A percentile compares a stretch with the other conserved stretches of the same genome.
These are phyloP conservation scores for Trametes punicea DNA, from an alignment of 768 basidiomycete species.

Conservation along the genomic window DNA sequence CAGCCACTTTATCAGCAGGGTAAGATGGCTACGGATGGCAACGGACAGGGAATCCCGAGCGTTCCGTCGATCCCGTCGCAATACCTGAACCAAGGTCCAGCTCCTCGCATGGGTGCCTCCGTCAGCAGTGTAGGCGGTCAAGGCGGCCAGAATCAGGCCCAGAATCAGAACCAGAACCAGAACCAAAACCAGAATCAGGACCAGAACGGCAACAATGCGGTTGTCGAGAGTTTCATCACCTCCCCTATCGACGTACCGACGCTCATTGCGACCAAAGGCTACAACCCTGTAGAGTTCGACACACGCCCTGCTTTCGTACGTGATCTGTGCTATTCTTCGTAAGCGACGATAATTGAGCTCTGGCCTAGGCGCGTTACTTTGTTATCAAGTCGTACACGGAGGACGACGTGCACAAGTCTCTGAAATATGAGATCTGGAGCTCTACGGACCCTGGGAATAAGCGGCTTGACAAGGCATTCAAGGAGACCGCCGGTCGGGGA, in stretches of 20 bases:
- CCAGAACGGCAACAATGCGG: slow-evolving; percentile 13
- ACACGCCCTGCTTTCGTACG: slow-evolving; percentile 72
- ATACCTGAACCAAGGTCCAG: slow-evolving; percentile 55
- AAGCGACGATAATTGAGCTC: slow-evolving; percentile 6
- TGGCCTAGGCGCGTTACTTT: slow-evolving; percentile 77
- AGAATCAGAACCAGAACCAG: slow-evolving; percentile 33
- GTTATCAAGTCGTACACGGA: slow-evolving; percentile 99
- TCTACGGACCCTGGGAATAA: slow-evolving; percentile 98
- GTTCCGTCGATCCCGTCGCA: slow-evolving; percentile 74
- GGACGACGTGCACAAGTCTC: slow-evolving; percentile 97
- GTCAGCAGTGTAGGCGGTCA: slow-evolving; percentile 4
- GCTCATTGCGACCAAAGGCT: slow-evolving; percentile 85
- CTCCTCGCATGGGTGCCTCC: slow-evolving; percentile 27
- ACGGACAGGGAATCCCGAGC: slow-evolving; percentile 46
- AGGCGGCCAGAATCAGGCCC: slow-evolving; percentile 31
- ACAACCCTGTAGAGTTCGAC: slow-evolving; percentile 86
- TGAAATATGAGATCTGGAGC: slow-evolving; percentile 98
- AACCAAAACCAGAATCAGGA: slow-evolving; percentile 38
- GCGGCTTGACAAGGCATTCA: slow-evolving; percentile 94
- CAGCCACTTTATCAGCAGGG: slow-evolving; percentile 54
- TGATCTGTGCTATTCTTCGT: slow-evolving; percentile 18
- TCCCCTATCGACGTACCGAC: slow-evolving; percentile 83
- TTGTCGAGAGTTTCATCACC: slow-evolving; percentile 38
- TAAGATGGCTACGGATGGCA: slow-evolving; percentile 26
- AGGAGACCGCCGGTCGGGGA: slow-evolving; percentile 85